Percentiles rank a stretch among this genome's conserved stretches.
These are phyloP conservation scores for Forsythia suspensa DNA, from an alignment of 257 asterid species.

Conservation along the genomic window DNA sequence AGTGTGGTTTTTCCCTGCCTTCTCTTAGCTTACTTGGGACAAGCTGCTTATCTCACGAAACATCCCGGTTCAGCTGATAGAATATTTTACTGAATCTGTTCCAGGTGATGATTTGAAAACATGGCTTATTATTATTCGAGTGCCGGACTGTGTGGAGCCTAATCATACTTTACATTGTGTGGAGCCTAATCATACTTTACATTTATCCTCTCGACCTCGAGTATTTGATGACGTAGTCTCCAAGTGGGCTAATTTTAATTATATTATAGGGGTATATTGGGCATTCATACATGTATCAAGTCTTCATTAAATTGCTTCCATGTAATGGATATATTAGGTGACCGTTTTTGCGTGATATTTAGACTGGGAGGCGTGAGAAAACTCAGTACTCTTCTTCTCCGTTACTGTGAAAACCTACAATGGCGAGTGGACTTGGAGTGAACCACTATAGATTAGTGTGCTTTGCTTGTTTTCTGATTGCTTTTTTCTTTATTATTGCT, in stretches of 20 bases:
- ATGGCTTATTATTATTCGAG: neutral
- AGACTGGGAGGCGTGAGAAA: neutral
- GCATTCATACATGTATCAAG: neutral
- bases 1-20: conserved; percentile 90
- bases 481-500: neutral
- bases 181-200: too few species aligned
- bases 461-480: neutral
- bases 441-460: neutral
- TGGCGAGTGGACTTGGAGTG: neutral
- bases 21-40: conserved; percentile 91
- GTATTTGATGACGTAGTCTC: too few species aligned
- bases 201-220: too few species aligned
- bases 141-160: neutral
- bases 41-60: conserved; percentile 84
- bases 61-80: conserved; percentile 59
- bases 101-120: conserved; percentile 55
- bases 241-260: too few species aligned
- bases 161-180: too few species aligned
- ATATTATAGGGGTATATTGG: too few species aligned
- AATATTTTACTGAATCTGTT: conserved; percentile 78
- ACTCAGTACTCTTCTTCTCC: neutral
- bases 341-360: neutral
- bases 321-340: neutral
- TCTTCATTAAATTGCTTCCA: neutral
- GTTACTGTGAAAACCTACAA: too few species aligned